Percentiles rank a stretch among this genome's conserved stretches.
These are phyloP conservation scores for Pseudocercospora pini-densiflorae DNA, from an alignment of 2,329 filamentous ascomycete species.

Conservation along the genomic window DNA sequence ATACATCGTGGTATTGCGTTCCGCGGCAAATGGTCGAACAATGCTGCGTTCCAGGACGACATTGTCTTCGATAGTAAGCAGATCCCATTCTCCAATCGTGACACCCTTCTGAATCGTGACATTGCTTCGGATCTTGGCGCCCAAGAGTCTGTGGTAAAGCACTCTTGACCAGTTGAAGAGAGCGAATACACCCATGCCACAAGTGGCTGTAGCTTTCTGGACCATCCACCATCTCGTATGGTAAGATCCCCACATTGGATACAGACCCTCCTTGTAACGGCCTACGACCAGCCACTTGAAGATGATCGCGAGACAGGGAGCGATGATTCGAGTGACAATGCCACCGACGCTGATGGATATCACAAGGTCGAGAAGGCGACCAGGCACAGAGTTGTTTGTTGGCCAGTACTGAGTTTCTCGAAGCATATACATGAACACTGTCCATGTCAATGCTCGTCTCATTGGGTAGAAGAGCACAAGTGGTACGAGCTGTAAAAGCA, in stretches of 20 bases:
- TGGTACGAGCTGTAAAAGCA: slow-evolving; percentile 58
- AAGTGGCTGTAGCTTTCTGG: slow-evolving; percentile 57
- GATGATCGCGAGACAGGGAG: slow-evolving; percentile 55
- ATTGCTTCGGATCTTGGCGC: slow-evolving; percentile 57
- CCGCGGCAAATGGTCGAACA: slow-evolving; percentile 59
- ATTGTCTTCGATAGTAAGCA: slow-evolving; percentile 59
- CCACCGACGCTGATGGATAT: slow-evolving; percentile 52
- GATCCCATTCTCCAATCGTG: slow-evolving; percentile 60
- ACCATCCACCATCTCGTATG: slow-evolving; percentile 65
- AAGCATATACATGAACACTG: slow-evolving; percentile 56
- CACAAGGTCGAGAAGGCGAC: slow-evolving; percentile 56
- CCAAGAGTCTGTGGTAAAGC: slow-evolving; percentile 58
- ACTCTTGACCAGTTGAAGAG: slow-evolving; percentile 46
- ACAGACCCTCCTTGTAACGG: slow-evolving; percentile 57
- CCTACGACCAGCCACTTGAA: slow-evolving; percentile 63
- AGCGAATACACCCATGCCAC: slow-evolving; percentile 54
- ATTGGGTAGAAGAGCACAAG: slow-evolving; percentile 57
- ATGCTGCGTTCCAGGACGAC: slow-evolving; percentile 55
- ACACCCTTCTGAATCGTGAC: slow-evolving; percentile 53
- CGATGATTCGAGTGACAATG: slow-evolving; percentile 44
- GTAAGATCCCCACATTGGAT: slow-evolving; percentile 64
- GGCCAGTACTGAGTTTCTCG: slow-evolving; percentile 46
- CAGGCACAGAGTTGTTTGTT: slow-evolving; percentile 47
- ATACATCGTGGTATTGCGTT: slow-evolving; percentile 64
- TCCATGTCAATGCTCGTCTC: slow-evolving; percentile 58